Conservation (phyloP, 2,329 filamentous ascomycete genomes). For the Venturia pyrina region DNA sequence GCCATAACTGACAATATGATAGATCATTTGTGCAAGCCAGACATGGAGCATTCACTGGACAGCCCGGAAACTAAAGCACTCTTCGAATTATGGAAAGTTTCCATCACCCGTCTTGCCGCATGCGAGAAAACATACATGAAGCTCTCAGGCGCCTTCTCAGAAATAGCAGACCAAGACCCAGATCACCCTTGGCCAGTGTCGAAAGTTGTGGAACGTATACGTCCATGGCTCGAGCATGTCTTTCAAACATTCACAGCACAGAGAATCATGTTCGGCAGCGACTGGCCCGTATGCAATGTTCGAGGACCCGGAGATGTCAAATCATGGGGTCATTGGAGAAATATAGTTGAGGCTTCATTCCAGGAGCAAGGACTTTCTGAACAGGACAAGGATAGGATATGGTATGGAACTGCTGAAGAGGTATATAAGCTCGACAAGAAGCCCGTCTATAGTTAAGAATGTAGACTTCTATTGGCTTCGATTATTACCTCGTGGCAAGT, state of each 20-base stretch:
- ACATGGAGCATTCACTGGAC: slow-evolving; percentile 49
- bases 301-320: slow-evolving; percentile 44
- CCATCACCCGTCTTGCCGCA: slow-evolving; percentile 57
- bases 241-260: slow-evolving; percentile 62
- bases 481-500: not conserved
- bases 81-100: slow-evolving; percentile 59
- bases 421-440: slow-evolving; percentile 46
- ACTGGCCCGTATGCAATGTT: slow-evolving; percentile 87
- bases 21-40: slow-evolving; percentile 89
- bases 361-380: slow-evolving; percentile 40
- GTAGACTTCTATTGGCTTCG: not conserved
- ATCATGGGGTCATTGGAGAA: slow-evolving; percentile 68
- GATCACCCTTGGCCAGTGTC: slow-evolving; percentile 31
- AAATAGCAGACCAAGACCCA: slow-evolving; percentile 51
- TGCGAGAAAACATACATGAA: slow-evolving; percentile 72
- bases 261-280: slow-evolving; percentile 80
- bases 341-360: slow-evolving; percentile 58
- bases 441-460: not conserved
- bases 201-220: slow-evolving; percentile 52
- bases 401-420: slow-evolving; percentile 59
- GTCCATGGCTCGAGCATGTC: slow-evolving; percentile 58
- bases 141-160: slow-evolving; percentile 76
- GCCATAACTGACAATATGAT: slow-evolving; percentile 15
- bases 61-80: slow-evolving; percentile 34
- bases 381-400: slow-evolving; percentile 57